These are phyloP conservation scores for Trichoderma hamatum DNA, from an alignment of 2,329 filamentous ascomycete genomes.

Conservation along the genomic window DNA sequence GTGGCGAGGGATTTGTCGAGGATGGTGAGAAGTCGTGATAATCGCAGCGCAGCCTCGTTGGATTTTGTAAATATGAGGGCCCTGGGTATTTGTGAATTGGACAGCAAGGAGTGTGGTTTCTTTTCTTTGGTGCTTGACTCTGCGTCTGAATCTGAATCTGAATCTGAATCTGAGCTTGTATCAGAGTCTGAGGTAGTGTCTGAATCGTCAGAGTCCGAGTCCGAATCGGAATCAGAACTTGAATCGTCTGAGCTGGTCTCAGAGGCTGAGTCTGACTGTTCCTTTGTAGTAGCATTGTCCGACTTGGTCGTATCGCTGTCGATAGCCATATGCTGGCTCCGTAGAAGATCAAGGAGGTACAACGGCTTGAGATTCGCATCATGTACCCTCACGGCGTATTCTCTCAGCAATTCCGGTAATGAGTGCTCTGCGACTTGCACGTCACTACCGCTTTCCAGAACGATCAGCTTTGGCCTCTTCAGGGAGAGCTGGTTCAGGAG, in stretches of 20 bases:
- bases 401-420: constrained; percentile 65
- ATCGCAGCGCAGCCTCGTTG: constrained; percentile 82
- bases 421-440: constrained; percentile 50
- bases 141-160: constrained; percentile 39
- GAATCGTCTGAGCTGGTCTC: constrained; percentile 43
- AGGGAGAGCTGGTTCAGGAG: constrained; percentile 76
- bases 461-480: constrained; percentile 72
- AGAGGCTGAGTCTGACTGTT: constrained; percentile 39
- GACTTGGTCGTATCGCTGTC: constrained; percentile 26
- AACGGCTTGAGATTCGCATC: constrained; percentile 77
- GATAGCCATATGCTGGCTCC: constrained; percentile 53
- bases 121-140: neutral
- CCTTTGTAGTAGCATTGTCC: neutral
- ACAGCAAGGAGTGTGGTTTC: neutral
- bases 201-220: constrained; percentile 42
- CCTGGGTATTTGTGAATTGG: constrained; percentile 40
- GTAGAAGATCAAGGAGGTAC: constrained; percentile 78
- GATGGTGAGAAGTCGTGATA: constrained; percentile 76
- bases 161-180: constrained; percentile 38
- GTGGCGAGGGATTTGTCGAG: constrained; percentile 62
- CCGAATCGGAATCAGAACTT: constrained; percentile 38
- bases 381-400: constrained; percentile 68
- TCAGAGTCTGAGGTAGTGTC: constrained; percentile 41
- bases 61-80: constrained; percentile 88
- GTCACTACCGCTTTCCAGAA: constrained; percentile 64